Percentiles rank a stretch among this genome's conserved stretches.
These are phyloP conservation scores for Pleurotus ostreatus DNA, from an alignment of 768 basidiomycete genomes.

Conservation along the genomic window DNA sequence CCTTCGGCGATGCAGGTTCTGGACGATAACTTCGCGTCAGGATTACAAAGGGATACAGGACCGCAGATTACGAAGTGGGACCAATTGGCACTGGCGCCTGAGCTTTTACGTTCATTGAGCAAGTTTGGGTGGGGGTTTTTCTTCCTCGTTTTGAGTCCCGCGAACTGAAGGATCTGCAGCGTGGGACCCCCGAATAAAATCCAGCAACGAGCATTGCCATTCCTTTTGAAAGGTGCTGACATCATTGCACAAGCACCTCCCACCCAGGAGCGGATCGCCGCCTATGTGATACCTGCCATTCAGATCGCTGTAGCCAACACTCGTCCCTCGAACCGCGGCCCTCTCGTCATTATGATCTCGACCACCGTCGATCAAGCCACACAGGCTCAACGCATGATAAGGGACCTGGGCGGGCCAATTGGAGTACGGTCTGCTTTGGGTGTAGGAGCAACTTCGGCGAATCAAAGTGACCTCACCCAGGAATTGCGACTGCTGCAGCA, in stretches of 20 bases:
- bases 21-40: conserved; percentile 53
- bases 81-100: conserved; percentile 79
- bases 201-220: conserved; percentile 94
- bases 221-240: conserved; percentile 89
- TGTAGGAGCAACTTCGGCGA: conserved; percentile 69
- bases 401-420: conserved; percentile 90
- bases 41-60: conserved; percentile 63
- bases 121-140: conserved; percentile 87
- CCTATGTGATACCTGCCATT: conserved; percentile 91
- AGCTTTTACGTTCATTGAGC: conserved; percentile 80
- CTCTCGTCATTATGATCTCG: conserved; percentile 89
- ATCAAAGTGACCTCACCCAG: conserved; percentile 54
- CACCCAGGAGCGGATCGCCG: conserved; percentile 96
- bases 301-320: conserved; percentile 74
- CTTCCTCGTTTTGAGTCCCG: not conserved
- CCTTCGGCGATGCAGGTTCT: conserved; percentile 32
- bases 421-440: conserved; percentile 89
- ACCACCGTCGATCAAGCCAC: conserved; percentile 99
- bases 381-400: conserved; percentile 92
- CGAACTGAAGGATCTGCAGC: conserved; percentile 32
- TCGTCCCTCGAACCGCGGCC: conserved; percentile 66
- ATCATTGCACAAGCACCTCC: conserved; percentile 99
- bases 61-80: conserved; percentile 95
- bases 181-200: conserved; percentile 99
- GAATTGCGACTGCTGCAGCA: conserved; percentile 84